Evolutionary conservation across 768 basidiomycete species (phyloP), one percentile per base, ranked within the genome.

Genomic region (Clavaria fumosa): DNA sequence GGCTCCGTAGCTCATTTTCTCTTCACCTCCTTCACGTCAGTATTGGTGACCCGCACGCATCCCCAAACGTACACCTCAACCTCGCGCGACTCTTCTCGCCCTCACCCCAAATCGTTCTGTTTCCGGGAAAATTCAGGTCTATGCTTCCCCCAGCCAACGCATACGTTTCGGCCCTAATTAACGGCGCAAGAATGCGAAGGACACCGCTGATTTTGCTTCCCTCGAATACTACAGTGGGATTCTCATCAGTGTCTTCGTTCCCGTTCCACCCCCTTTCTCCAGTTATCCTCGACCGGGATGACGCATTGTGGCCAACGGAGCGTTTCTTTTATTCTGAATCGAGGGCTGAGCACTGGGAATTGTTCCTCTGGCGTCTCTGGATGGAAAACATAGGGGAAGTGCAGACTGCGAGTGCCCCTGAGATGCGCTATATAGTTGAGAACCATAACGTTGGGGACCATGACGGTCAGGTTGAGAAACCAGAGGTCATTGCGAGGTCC

Each of bases 341-440:
- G 17, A 70, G 73, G 15, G 42, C 46, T 1, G 52, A 60, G 3
- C 72, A 76, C 41, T 79, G 76, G 76, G 58, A 64, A 23, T 71
- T 75, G 41, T 79, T 77, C 49, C 52, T 78, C 10, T 79, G 76
- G 75, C 70, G 73, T 46, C 41, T 76, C 40, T 69, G 69, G 59
- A 59, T 78, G 19, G 67, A 72, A 39, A 64, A 59, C 38, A 64
- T 62, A 23, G 75, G 74, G 10, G 53, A 54, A 9, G 51, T 59
- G 4, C 7, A 51, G 51, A 15, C 50, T 46, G 31, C 51, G 32
- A 35, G 51, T 42, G 26, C 42, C 41, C n/a, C 46, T 43, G 38
- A 31, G n/a, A n/a, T n/a, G n/a, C n/a, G n/a, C n/a, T n/a, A n/a
- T n/a, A n/a, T n/a, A n/a, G n/a, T n/a, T n/a, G n/a, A n/a, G n/a